phyloP scores from a whole-genome alignment of 352 stramenopile species.

The Phytophthora foliorum region DNA sequence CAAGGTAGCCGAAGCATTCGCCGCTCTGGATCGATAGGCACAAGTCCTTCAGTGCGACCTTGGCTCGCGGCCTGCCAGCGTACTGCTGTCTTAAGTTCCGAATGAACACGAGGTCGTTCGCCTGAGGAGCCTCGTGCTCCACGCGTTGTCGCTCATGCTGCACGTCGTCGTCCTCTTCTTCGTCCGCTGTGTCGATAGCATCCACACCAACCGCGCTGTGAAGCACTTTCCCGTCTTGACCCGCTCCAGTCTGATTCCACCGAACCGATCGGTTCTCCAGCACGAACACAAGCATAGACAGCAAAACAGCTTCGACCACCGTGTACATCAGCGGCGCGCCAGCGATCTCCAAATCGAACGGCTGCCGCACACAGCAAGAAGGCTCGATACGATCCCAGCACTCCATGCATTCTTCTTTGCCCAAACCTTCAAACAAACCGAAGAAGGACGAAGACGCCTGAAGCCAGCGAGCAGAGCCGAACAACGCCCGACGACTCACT shows the following conservation, averaged over 20 bases:
- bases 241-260: constrained; percentile 42
- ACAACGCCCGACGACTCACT: constrained; percentile 62
- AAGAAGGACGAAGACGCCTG: constrained; percentile 61
- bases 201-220: constrained; percentile 27
- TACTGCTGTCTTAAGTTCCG: constrained; percentile 62
- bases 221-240: background rate
- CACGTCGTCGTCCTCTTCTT: constrained; percentile 62
- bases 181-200: constrained; percentile 50
- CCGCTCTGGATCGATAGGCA: constrained; percentile 74
- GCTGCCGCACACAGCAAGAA: constrained; percentile 61
- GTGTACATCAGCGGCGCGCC: constrained; percentile 59
- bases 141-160: constrained; percentile 44
- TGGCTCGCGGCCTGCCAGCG: constrained; percentile 83
- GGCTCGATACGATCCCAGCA: constrained; percentile 58
- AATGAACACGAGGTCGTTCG: constrained; percentile 50
- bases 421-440: constrained; percentile 58
- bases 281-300: constrained; percentile 59
- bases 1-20: constrained; percentile 91
- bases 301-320: constrained; percentile 49
- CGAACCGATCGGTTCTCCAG: constrained; percentile 46
- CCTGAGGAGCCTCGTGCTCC: constrained; percentile 19
- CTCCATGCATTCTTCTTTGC: constrained; percentile 43
- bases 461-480: constrained; percentile 26
- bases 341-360: constrained; percentile 68
- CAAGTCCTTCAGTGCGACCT: constrained; percentile 79